These are phyloP conservation scores for Catunica adiposa DNA, from an alignment of 2,329 filamentous ascomycete genomes.

Conservation along the genomic window DNA sequence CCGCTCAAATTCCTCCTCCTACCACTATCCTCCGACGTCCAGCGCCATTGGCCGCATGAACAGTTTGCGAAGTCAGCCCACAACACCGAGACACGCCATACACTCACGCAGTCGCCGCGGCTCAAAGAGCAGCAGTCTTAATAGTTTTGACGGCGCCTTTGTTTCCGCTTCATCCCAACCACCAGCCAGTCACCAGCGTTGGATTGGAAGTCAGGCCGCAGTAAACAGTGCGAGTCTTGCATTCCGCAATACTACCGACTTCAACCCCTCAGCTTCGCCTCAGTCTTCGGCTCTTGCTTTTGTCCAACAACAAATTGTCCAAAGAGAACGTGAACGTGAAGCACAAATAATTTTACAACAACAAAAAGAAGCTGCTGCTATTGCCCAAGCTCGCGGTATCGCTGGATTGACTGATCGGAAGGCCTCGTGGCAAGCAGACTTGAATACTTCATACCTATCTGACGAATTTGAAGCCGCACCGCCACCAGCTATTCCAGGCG, in stretches of 20 bases:
- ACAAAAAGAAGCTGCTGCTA: slow-evolving; percentile 3
- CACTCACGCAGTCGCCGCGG: slow-evolving; percentile 44
- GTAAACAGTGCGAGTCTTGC: not conserved
- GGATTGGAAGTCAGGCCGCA: slow-evolving; percentile 23
- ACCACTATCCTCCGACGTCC: slow-evolving; percentile 24
- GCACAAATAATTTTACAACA: not conserved
- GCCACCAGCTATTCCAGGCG: slow-evolving; percentile 66
- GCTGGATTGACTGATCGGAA: slow-evolving; percentile 18
- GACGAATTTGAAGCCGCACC: slow-evolving; percentile 66
- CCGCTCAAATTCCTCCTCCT: slow-evolving; percentile 68
- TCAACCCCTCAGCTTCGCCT: slow-evolving; percentile 3
- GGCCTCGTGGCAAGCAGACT: slow-evolving; percentile 31
- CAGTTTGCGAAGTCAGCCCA: slow-evolving; percentile 37
- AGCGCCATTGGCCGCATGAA: slow-evolving; percentile 43
- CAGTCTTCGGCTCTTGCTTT: slow-evolving; percentile 5
- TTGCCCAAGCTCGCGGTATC: slow-evolving; percentile 7
- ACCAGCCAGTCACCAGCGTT: slow-evolving; percentile 40
- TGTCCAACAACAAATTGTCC: slow-evolving; percentile 11
- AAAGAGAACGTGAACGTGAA: slow-evolving; percentile 6
- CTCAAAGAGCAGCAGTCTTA: slow-evolving; percentile 58
- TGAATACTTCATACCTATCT: slow-evolving; percentile 30
- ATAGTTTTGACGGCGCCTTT: slow-evolving; percentile 49
- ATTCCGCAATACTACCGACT: slow-evolving; percentile 2
- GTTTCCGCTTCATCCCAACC: slow-evolving; percentile 22
- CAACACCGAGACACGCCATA: slow-evolving; percentile 25